Evolutionary conservation across 768 basidiomycete genomes (phyloP).

Genomic region (Sarcodon aspratus): DNA sequence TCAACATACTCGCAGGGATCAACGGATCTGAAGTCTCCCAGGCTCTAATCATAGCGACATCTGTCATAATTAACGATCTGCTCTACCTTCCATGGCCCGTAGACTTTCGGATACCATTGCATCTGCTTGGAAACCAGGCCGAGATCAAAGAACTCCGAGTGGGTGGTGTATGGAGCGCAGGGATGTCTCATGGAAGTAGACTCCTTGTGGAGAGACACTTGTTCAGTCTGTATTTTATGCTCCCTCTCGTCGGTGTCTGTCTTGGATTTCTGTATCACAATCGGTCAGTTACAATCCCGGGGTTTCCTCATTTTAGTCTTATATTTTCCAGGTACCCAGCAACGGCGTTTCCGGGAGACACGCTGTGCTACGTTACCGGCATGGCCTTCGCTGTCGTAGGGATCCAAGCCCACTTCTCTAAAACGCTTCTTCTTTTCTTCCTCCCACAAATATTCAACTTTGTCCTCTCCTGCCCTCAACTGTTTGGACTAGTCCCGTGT

Average conservation of each 20-base stretch:
- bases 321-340: conserved; percentile 76
- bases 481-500: conserved; percentile 89
- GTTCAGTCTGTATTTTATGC: conserved; percentile 96
- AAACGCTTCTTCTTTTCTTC: conserved; percentile 93
- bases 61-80: conserved; percentile 85
- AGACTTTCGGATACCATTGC: conserved; percentile 58
- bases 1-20: conserved; percentile 97
- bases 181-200: conserved; percentile 76
- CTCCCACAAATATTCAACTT: conserved; percentile 99
- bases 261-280: conserved; percentile 90
- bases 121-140: conserved; percentile 52
- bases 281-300: conserved; percentile 44
- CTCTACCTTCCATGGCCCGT: conserved; percentile 88
- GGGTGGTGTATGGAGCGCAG: conserved; percentile 73
- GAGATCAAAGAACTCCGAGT: conserved; percentile 42
- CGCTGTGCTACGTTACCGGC: conserved; percentile 92
- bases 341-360: conserved; percentile 90
- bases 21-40: conserved; percentile 96
- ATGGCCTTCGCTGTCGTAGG: conserved; percentile 99
- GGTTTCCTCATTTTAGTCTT: neutral
- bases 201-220: conserved; percentile 88
- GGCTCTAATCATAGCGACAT: conserved; percentile 83
- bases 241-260: conserved; percentile 87
- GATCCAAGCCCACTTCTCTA: conserved; percentile 95
- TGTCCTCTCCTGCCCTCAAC: conserved; percentile 83